Conservation (phyloP, 306 rosid genomes). For the Castanospermum australe region DNA sequence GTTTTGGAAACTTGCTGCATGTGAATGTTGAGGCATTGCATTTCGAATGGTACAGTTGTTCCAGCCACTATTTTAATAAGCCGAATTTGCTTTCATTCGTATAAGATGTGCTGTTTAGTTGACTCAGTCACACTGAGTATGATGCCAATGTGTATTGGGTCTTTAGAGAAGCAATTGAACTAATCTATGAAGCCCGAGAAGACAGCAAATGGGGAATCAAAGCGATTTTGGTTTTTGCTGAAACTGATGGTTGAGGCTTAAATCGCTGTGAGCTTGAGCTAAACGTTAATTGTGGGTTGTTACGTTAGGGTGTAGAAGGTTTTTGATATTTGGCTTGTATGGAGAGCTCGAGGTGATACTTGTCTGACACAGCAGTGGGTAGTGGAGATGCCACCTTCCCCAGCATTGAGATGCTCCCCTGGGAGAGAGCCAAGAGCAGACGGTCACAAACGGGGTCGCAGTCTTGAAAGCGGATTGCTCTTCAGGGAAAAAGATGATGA, state of each 20-base stretch:
- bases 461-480: conserved; percentile 66
- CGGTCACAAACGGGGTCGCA: conserved; percentile 71
- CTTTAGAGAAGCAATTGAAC: conserved; percentile 10
- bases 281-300: conserved; percentile 26
- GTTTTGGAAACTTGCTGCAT: conserved; percentile 8
- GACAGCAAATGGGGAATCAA: not conserved
- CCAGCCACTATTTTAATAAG: conserved; percentile 23
- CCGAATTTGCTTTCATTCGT: conserved; percentile 25
- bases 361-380: conserved; percentile 26
- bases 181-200: conserved; percentile 21
- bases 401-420: conserved; percentile 73
- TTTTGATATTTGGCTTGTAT: conserved; percentile 20
- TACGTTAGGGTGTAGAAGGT: not conserved
- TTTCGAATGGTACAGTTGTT: conserved; percentile 43
- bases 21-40: conserved; percentile 29
- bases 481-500: conserved; percentile 73
- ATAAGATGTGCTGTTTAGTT: conserved; percentile 36
- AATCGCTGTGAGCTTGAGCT: conserved; percentile 9
- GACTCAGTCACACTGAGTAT: conserved; percentile 37
- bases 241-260: conserved; percentile 29
- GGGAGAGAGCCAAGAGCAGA: conserved; percentile 57
- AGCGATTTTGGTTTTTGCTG: not conserved
- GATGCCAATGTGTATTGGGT: conserved; percentile 21
- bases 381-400: conserved; percentile 77
- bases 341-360: conserved; percentile 30